Percentiles rank a stretch among this genome's conserved stretches.
Conservation (phyloP, 306 rosid species). For the Castanopsis chinensis region DNA sequence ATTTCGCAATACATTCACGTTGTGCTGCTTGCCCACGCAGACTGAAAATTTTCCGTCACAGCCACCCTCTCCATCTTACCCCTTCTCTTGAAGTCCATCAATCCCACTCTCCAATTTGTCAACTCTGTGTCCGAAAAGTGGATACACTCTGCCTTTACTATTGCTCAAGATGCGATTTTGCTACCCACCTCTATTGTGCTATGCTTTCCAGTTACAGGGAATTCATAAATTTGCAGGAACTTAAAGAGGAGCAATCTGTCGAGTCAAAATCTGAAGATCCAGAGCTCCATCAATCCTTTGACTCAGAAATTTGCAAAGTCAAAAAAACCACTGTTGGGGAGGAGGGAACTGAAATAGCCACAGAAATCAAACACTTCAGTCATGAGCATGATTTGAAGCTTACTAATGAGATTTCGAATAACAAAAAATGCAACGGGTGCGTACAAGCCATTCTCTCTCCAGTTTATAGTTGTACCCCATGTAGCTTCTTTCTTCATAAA, state of each 20-base stretch:
- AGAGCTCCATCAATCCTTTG: too few species aligned
- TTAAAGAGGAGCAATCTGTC: background rate
- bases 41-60: background rate
- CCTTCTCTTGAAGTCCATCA: background rate
- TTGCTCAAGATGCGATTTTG: background rate
- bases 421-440: background rate
- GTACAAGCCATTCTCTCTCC: background rate
- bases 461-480: background rate
- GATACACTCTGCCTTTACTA: background rate
- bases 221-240: background rate
- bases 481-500: background rate
- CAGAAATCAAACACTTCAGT: background rate
- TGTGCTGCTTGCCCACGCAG: background rate
- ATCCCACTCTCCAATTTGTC: background rate
- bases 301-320: background rate
- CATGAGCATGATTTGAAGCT: background rate
- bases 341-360: background rate
- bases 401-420: background rate
- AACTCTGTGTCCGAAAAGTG: background rate
- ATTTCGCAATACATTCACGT: background rate
- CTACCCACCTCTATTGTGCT: background rate
- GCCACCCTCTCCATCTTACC: background rate
- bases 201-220: fast-evolving
- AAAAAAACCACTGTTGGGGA: background rate
- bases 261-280: too few species aligned